Conservation (phyloP, 2,329 filamentous ascomycete genomes). For the Xylaria sp. region DNA sequence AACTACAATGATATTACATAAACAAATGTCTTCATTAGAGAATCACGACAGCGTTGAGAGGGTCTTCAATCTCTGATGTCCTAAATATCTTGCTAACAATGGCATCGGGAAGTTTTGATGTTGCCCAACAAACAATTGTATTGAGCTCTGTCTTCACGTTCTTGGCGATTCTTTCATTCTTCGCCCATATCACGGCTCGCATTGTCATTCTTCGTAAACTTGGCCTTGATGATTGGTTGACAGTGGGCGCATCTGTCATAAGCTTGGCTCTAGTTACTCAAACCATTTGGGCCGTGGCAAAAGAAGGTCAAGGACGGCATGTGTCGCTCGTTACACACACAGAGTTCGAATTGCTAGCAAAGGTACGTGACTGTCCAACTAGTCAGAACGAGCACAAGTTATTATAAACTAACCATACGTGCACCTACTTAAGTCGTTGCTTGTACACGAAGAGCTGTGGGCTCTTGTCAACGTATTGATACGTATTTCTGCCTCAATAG, state of each 20-base stretch:
- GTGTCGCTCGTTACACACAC: neutral
- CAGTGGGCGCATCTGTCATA: neutral
- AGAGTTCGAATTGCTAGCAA: neutral
- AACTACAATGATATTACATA: neutral
- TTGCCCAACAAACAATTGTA: neutral
- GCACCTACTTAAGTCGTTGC: neutral
- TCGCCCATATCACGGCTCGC: neutral
- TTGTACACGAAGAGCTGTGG: neutral
- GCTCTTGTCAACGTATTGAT: neutral
- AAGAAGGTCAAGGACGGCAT: neutral
- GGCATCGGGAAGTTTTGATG: neutral
- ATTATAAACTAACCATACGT: neutral
- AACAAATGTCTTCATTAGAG: neutral
- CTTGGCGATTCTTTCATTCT: neutral
- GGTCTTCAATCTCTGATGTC: neutral
- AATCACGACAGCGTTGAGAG: neutral
- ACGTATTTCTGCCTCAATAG: neutral
- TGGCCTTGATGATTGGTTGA: neutral
- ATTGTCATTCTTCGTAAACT: neutral
- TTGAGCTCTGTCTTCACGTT: neutral
- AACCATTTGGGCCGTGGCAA: neutral
- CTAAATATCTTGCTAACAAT: neutral
- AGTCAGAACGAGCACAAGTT: neutral
- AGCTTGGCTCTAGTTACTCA: neutral
- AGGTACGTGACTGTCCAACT: neutral